A percentile compares a stretch with the other conserved stretches of the same genome.
These are phyloP conservation scores for Cladosporium phlei DNA, from an alignment of 2,329 filamentous ascomycete species.

Conservation along the genomic window DNA sequence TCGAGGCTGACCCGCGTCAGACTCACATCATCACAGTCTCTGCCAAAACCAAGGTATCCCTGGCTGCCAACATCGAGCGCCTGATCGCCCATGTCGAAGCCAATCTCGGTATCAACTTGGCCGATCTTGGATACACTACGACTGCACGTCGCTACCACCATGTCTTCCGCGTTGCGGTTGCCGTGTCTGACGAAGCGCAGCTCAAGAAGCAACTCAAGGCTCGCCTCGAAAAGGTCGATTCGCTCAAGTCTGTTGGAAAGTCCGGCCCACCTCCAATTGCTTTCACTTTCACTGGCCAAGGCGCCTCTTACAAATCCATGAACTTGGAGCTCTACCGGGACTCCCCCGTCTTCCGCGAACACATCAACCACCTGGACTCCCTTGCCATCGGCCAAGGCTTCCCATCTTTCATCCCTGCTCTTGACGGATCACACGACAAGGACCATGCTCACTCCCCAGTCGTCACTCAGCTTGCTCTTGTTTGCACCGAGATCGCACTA, in stretches of 20 bases:
- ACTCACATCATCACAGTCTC: slow-evolving; percentile 56
- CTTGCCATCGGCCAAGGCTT: slow-evolving; percentile 30
- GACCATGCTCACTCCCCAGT: slow-evolving; percentile 17
- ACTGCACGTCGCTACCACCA: slow-evolving; percentile 54
- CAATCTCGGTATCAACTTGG: slow-evolving; percentile 48
- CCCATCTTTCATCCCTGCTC: slow-evolving; percentile 26
- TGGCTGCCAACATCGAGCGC: slow-evolving; percentile 53
- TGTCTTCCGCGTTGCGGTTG: slow-evolving; percentile 32
- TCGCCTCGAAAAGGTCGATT: slow-evolving; percentile 14
- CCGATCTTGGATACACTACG: slow-evolving; percentile 61
- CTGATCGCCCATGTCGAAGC: slow-evolving; percentile 54
- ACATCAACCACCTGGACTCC: slow-evolving; percentile 30
- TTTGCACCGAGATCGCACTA: slow-evolving; percentile 41
- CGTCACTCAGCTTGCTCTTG: slow-evolving; percentile 37
- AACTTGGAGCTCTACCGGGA: slow-evolving; percentile 31
- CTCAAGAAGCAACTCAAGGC: slow-evolving; percentile 24
- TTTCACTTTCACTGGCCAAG: slow-evolving; percentile 41
- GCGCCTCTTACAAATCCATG: slow-evolving; percentile 19
- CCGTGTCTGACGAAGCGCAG: slow-evolving; percentile 27
- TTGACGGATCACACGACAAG: slow-evolving; percentile 17
- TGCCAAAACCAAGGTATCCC: slow-evolving; percentile 48
- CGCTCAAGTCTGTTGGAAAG: slow-evolving; percentile 16
- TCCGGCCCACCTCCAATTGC: slow-evolving; percentile 25
- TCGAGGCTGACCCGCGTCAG: slow-evolving; percentile 48
- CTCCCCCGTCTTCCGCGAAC: slow-evolving; percentile 25